A percentile compares a stretch with the other conserved stretches of the same genome.
Evolutionary conservation across 2,329 filamentous ascomycete genomes (phyloP).

Genomic region (Aspergillus tanneri): DNA sequence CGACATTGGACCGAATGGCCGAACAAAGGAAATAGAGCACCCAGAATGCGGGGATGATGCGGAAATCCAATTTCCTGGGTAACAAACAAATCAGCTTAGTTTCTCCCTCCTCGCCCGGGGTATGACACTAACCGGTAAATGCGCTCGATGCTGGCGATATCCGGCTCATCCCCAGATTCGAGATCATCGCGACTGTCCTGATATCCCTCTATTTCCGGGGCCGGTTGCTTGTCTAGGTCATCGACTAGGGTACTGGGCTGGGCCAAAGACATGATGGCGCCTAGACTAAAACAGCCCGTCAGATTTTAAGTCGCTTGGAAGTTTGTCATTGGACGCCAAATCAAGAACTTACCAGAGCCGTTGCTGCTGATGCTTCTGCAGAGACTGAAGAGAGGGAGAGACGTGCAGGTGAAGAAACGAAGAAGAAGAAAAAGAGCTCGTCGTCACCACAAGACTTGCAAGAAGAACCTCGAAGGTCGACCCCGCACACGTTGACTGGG

Average conservation of each 20-base stretch:
- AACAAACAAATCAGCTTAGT: not conserved
- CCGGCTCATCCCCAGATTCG: constrained; percentile 29
- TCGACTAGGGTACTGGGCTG: not conserved
- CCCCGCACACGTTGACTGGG: too few species aligned
- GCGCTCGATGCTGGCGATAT: constrained; percentile 37
- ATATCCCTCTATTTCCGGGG: constrained; percentile 6
- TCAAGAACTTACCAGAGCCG: not conserved
- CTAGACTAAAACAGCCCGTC: not conserved
- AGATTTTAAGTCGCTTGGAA: not conserved
- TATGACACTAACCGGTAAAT: constrained; percentile 35
- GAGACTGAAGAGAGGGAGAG: too few species aligned
- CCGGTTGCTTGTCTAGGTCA: constrained; percentile 8
- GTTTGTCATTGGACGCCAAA: not conserved
- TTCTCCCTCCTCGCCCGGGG: not conserved
- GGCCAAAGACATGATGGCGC: constrained; percentile 6
- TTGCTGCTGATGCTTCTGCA: not conserved
- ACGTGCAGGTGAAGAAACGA: not conserved
- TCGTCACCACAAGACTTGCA: too few species aligned
- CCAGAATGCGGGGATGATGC: constrained; percentile 76
- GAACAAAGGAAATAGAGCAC: constrained; percentile 88
- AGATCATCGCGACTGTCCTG: constrained; percentile 17
- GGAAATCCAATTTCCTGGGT: constrained; percentile 58
- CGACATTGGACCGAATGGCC: constrained; percentile 86
- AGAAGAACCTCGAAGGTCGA: too few species aligned
- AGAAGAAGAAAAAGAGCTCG: not conserved